Evolutionary conservation across 2,329 filamentous ascomycete species (phyloP).

Genomic region (Diaporthe batatas): DNA sequence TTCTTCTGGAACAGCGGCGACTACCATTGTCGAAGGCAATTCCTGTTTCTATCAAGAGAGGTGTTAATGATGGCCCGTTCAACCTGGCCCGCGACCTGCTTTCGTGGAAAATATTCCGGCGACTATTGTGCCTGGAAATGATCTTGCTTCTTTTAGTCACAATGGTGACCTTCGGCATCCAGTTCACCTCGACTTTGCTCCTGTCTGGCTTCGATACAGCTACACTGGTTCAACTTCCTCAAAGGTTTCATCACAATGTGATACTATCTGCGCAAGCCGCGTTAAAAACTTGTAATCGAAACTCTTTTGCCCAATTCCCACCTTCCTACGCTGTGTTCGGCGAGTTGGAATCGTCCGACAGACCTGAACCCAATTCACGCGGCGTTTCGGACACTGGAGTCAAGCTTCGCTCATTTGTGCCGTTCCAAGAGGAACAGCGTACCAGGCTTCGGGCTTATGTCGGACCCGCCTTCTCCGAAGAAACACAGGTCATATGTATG

Average conservation of each 20-base stretch:
- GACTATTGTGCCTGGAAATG: not conserved
- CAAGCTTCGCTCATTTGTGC: not conserved
- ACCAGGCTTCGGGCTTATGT: not conserved
- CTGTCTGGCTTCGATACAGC: not conserved
- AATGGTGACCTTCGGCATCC: not conserved
- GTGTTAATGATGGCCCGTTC: not conserved
- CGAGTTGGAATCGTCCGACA: not conserved
- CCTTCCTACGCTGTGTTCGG: not conserved
- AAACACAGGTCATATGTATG: not conserved
- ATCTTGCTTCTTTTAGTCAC: not conserved
- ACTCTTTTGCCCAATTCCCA: not conserved
- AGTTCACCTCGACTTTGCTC: conserved; percentile 7
- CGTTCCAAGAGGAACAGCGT: not conserved
- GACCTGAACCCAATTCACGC: not conserved
- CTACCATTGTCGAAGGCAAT: not conserved
- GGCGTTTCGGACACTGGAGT: not conserved
- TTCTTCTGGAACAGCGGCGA: not conserved
- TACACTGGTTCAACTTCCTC: not conserved
- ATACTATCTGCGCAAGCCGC: not conserved
- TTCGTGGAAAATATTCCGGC: not conserved
- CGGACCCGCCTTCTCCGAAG: not conserved
- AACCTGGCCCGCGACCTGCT: not conserved
- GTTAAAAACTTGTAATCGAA: rapidly evolving
- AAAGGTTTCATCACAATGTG: not conserved
- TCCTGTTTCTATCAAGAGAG: not conserved